phyloP scores from a whole-genome alignment of 495 filamentous ascomycete genomes.

The Acidomyces sp. region DNA sequence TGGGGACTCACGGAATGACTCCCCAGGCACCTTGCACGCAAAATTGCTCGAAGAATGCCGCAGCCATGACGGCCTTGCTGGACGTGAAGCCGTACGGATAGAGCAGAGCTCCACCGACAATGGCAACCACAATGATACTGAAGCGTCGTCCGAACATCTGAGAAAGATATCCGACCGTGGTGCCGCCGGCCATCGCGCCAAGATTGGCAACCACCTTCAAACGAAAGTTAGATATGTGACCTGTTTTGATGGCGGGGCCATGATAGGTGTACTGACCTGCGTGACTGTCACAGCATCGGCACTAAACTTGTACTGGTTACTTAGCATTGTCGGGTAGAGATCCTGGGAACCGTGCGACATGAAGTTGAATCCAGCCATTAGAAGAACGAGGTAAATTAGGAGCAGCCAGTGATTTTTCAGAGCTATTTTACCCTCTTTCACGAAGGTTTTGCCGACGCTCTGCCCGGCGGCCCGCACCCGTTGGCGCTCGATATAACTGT shows the following conservation, averaged over 20 bases:
- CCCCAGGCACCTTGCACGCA: conserved; percentile 82
- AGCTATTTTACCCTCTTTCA: conserved; percentile 63
- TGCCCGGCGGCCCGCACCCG: conserved; percentile 41
- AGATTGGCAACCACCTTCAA: conserved; percentile 73
- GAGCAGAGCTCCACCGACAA: conserved; percentile 64
- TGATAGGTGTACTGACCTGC: conserved; percentile 32
- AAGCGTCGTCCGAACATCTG: conserved; percentile 76
- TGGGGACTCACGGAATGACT: conserved; percentile 42
- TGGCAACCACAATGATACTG: conserved; percentile 61
- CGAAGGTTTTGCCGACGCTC: conserved; percentile 46
- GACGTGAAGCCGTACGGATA: conserved; percentile 71
- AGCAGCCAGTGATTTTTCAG: conserved; percentile 67
- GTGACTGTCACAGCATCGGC: conserved; percentile 63
- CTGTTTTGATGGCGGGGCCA: not conserved
- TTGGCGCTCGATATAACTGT: conserved; percentile 50
- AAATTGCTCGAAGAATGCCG: conserved; percentile 87
- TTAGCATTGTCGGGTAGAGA: conserved; percentile 74
- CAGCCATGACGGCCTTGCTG: conserved; percentile 51
- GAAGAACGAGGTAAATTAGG: conserved; percentile 62
- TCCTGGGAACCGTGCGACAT: conserved; percentile 92
- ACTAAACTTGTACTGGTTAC: conserved; percentile 62
- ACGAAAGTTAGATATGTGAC: not conserved
- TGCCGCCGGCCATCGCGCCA: conserved; percentile 69
- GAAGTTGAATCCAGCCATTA: conserved; percentile 89
- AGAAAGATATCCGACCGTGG: conserved; percentile 58